phyloP scores from a whole-genome alignment of 345 rosid genomes.

The Trapa incisa region DNA sequence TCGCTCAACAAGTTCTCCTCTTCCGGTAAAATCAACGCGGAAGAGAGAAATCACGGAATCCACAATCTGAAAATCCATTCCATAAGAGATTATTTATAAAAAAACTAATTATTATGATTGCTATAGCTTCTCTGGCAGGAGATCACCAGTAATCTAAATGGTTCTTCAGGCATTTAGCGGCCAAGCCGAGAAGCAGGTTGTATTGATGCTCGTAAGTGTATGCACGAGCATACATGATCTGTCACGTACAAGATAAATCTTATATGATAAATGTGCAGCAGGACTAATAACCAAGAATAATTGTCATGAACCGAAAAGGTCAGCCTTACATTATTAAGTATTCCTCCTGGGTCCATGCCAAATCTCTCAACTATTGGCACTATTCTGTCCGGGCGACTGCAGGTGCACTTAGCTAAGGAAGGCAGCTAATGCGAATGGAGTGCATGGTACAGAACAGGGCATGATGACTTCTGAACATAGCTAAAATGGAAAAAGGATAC shows the following conservation, averaged over 20 bases:
- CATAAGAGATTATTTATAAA: conserved; percentile 7
- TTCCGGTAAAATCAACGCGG: conserved; percentile 75
- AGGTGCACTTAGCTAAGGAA: conserved; percentile 22
- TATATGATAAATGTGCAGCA: not conserved
- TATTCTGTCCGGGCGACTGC: conserved; percentile 76
- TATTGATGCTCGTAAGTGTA: conserved; percentile 80
- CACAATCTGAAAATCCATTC: conserved; percentile 40
- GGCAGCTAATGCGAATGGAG: conserved; percentile 3
- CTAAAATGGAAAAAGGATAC: conserved; percentile 29
- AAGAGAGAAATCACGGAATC: conserved; percentile 81
- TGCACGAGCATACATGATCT: conserved; percentile 91
- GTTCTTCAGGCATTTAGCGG: conserved; percentile 96
- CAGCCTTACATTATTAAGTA: conserved; percentile 69
- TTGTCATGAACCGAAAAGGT: not conserved
- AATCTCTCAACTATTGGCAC: conserved; percentile 91
- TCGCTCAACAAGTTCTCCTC: conserved; percentile 87
- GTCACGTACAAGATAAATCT: conserved; percentile 7
- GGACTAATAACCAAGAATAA: not conserved
- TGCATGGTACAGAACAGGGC: no score
- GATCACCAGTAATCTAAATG: conserved; percentile 67
- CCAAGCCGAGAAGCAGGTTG: conserved; percentile 82
- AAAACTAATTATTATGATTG: not conserved
- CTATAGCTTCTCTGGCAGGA: not conserved
- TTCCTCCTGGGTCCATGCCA: conserved; percentile 94
- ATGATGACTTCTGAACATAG: not conserved